Evolutionary conservation across 192 early-diverging fungal species (phyloP), one percentile per base, ranked within the genome.

Genomic region (Rhizophagus clarus): DNA sequence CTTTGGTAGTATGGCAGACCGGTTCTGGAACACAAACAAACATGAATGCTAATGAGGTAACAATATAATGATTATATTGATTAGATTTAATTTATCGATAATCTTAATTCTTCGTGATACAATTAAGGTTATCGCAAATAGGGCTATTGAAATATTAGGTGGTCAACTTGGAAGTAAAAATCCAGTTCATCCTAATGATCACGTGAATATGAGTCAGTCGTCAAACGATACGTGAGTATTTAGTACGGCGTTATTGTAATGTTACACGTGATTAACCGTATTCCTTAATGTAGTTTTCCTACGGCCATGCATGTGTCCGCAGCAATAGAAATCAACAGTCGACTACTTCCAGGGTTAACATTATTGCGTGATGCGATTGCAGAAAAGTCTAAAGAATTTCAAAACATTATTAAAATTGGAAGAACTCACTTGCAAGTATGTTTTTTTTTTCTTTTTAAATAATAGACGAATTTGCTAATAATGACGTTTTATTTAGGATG

Each of bases 291-390:
- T 60, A 85, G 84, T 71, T 99, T 99, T 91, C 98, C 98, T 31
- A 98, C 97, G 34, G 97, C 97, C 79, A 99, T 99, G 98, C 97
- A 98, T 87, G 93, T 99, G 81, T 92, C 97, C n/a, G 96, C 97
- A 61, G 95, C 94, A 74, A 87, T 92, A 26, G 94, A 95, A 82
- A 92, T 98, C 79, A 89, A 93, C 88, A 85, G 93, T 32, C 89
- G 88, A 51, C 90, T 99, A 79, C 83, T 99, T 76, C 98, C 98
- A 22, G 91, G 95, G 51, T 87, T 99, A 69, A 91, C 91, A 64
- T 80, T 87, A 47, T 88, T 99, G 69, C 92, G 94, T 66, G 89
- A 95, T 61, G 93, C 95, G 29, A 87, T 99, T 81, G 83, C 91
- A 68, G 85, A 84, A 76, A 94, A 96, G 85, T 86, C 91, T 45